A percentile compares a stretch with the other conserved stretches of the same genome.
Evolutionary conservation across 2,329 filamentous ascomycete species (phyloP).

Genomic region (Dactylellina leptospora): DNA sequence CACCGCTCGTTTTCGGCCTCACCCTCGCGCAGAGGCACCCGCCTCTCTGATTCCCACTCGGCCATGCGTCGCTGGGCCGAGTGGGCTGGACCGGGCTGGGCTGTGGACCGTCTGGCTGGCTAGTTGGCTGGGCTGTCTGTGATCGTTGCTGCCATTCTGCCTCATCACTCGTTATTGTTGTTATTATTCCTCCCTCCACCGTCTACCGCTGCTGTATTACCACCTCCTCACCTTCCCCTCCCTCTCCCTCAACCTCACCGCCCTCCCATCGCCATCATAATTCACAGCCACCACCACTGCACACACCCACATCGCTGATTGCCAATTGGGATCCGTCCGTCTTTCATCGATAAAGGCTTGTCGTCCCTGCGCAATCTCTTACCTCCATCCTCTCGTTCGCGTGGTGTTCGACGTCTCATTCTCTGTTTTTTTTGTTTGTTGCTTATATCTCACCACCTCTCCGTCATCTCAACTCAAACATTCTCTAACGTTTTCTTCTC

Average conservation of each 20-base stretch:
- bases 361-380: constrained; percentile 6
- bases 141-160: constrained; percentile 27
- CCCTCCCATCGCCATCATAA: not conserved
- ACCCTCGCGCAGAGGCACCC: not conserved
- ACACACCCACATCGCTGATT: not conserved
- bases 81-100: too few relatives aligned
- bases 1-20: constrained; percentile 35
- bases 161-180: constrained; percentile 21
- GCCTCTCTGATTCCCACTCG: not conserved
- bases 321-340: not conserved
- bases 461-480: too few relatives aligned
- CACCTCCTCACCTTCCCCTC: not conserved
- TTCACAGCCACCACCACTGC: not conserved
- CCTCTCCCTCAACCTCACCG: not conserved
- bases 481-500: constrained; percentile 25
- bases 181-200: constrained; percentile 5
- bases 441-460: too few relatives aligned
- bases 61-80: not conserved
- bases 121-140: not conserved
- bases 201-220: not conserved
- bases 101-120: constrained; percentile 2
- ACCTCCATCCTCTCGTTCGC: not conserved
- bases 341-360: not conserved
- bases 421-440: not conserved
- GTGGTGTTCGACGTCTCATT: not conserved